Evolutionary conservation across 192 early-diverging fungal genomes (phyloP), one percentile per base, ranked within the genome.

Genomic region (Lobosporangium transversale): DNA sequence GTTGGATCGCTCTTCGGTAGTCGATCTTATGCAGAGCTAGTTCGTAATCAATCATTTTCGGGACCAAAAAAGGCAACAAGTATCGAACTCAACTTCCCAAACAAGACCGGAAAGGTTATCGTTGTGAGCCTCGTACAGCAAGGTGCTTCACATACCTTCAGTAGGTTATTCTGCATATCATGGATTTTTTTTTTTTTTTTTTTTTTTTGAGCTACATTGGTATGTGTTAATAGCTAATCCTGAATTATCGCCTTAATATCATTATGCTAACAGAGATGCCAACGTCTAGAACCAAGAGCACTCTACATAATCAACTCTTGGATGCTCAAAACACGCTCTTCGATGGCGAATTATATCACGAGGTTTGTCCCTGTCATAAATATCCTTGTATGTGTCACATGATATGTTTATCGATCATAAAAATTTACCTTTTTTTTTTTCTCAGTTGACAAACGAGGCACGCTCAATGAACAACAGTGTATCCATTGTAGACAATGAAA

Each of bases 271-370:
- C n/a, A n/a, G n/a, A n/a, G n/a, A n/a, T n/a, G n/a, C n/a, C n/a
- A n/a, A n/a, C n/a, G n/a, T n/a, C n/a, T n/a, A n/a, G n/a, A n/a
- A 44, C 26, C 11, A 7, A 12, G 5, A 54, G 40, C n/a, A 67
- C 53, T 33, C 35, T 76, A 33, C 73, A 76, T 26, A 62, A 24
- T 45, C 80, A 79, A 32, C 59, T 86, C 15, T 56, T 74, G 44
- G 61, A 80, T 5, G 84, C 82, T 0, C 82, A 84, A 35, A 47
- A 59, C 2, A 74, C 84, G 7, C 70, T 86, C 4, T 84, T 84
- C 60, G 84, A 86, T 50, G 69, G 66, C 12, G 84, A 86, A 24
- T 40, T 86, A 1, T 86, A 78, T 48, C 68, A 80, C 21, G 68
- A 80, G 53, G 82, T 83, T n/a, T n/a, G n/a, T n/a, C n/a, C n/a